A percentile compares a stretch with the other conserved stretches of the same genome.
Evolutionary conservation across 2,329 filamentous ascomycete species (phyloP).

Genomic region (Chrysosporium queenslandicum): DNA sequence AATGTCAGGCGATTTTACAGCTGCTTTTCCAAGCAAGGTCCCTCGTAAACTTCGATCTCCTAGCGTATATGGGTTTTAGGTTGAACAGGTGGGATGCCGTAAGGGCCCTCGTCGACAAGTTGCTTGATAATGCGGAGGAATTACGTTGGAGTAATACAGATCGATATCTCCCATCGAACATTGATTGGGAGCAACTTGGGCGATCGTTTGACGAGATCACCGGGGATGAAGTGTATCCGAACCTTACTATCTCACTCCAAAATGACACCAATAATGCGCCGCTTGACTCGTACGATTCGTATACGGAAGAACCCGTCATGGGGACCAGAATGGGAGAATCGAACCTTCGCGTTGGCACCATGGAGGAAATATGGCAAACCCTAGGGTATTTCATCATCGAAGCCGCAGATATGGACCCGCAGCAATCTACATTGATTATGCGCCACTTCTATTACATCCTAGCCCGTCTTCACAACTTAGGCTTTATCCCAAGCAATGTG

Average conservation of each 20-base stretch:
- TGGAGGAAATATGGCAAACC: conserved; percentile 33
- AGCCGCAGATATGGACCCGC: conserved; percentile 29
- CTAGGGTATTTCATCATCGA: conserved; percentile 35
- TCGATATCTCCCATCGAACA: conserved; percentile 23
- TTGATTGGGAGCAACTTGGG: conserved; percentile 22
- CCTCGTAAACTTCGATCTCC: conserved; percentile 27
- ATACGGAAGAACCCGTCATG: conserved; percentile 15
- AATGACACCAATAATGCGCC: background rate
- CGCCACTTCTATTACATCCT: conserved; percentile 37
- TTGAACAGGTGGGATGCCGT: conserved; percentile 35
- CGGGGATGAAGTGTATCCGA: conserved; percentile 2
- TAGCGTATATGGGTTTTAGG: conserved; percentile 33
- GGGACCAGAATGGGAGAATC: conserved; percentile 14
- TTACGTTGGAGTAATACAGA: conserved; percentile 16
- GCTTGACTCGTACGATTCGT: conserved; percentile 12
- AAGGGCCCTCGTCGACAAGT: conserved; percentile 29
- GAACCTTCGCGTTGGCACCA: conserved; percentile 16
- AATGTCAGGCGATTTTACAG: conserved; percentile 25
- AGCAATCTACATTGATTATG: conserved; percentile 34
- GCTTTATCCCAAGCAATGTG: conserved; percentile 34
- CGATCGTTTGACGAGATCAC: conserved; percentile 27
- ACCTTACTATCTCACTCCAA: background rate
- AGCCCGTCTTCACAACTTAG: conserved; percentile 38
- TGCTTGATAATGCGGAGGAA: conserved; percentile 32
- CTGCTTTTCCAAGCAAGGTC: conserved; percentile 26